Evolutionary conservation across 208 protist species (phyloP).

Genomic region (Wallacemonas sp.): DNA sequence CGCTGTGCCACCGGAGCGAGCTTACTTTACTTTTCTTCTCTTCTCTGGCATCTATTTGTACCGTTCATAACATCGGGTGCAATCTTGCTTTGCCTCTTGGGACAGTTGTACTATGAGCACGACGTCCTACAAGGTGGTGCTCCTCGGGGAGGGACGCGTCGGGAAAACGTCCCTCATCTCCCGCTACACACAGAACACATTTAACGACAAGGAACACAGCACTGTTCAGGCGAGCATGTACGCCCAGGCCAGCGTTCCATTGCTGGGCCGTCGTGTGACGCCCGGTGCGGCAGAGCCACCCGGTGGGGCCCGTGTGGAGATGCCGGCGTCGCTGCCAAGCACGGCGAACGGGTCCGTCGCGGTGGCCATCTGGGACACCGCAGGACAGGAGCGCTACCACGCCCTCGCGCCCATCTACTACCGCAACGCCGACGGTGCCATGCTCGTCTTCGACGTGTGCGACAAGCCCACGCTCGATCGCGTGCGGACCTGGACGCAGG

Average conservation of each 20-base stretch:
- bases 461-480: slow-evolving; percentile 92
- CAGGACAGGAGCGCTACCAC: slow-evolving; percentile 84
- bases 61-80: too few relatives aligned
- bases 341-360: slow-evolving; percentile 35
- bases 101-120: slow-evolving; percentile 17
- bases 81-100: slow-evolving; percentile 6
- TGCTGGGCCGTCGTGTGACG: slow-evolving; percentile 29
- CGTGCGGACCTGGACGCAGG: slow-evolving; percentile 96
- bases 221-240: slow-evolving; percentile 75
- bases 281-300: slow-evolving; percentile 8
- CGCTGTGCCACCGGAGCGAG: too few relatives aligned
- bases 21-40: slow-evolving; percentile 12
- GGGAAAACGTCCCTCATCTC: slow-evolving; percentile 86
- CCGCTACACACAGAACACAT: slow-evolving; percentile 71
- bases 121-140: slow-evolving; percentile 66
- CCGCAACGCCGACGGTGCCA: slow-evolving; percentile 77
- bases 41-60: too few relatives aligned
- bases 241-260: slow-evolving; percentile 50
- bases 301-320: slow-evolving; percentile 7
- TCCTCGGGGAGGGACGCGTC: slow-evolving; percentile 82
- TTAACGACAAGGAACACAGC: slow-evolving; percentile 58
- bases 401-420: slow-evolving; percentile 89
- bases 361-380: slow-evolving; percentile 71
- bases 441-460: slow-evolving; percentile 96
- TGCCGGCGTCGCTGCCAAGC: slow-evolving; percentile 6